These are phyloP conservation scores for Dactylellina drechsleri DNA, from an alignment of 2,329 filamentous ascomycete species.

Conservation along the genomic window DNA sequence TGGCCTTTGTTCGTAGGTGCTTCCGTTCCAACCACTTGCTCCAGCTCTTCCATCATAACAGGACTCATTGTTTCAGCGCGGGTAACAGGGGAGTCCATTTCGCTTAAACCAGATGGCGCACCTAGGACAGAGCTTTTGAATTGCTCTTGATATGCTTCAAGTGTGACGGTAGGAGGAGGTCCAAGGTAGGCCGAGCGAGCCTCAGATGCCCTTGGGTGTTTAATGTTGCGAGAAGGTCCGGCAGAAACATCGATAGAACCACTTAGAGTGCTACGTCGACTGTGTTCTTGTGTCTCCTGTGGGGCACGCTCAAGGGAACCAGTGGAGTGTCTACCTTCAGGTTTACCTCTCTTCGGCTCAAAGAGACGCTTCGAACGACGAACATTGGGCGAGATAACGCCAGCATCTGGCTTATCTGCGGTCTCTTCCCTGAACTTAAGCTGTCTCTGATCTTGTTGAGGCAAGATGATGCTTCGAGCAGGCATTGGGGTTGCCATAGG, in stretches of 20 bases:
- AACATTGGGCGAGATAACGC: too few relatives aligned
- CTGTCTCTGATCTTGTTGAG: not conserved
- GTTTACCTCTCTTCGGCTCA: not conserved
- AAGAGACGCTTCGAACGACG: slow-evolving; percentile 7
- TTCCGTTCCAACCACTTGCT: not conserved
- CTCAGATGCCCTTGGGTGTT: slow-evolving; percentile 25
- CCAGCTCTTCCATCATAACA: slow-evolving; percentile 4
- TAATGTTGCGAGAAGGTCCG: slow-evolving; percentile 14
- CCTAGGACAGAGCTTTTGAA: slow-evolving; percentile 25
- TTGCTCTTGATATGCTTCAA: slow-evolving; percentile 31
- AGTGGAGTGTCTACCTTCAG: slow-evolving; percentile 37
- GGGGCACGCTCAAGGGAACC: slow-evolving; percentile 1
- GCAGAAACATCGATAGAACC: slow-evolving; percentile 26
- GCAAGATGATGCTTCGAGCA: not conserved
- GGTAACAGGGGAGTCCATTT: not conserved
- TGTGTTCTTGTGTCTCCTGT: not conserved
- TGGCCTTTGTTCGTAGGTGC: not conserved
- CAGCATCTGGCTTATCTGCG: not conserved
- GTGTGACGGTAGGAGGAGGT: slow-evolving; percentile 11
- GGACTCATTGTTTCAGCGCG: slow-evolving; percentile 22
- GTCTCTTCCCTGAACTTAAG: not conserved
- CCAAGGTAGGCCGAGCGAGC: slow-evolving; percentile 27
- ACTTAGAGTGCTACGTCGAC: slow-evolving; percentile 23
- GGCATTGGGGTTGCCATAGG: slow-evolving; percentile 7
- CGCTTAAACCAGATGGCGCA: not conserved